Evolutionary conservation across 2,329 filamentous ascomycete species (phyloP).

Genomic region (Ophiostoma tasmaniense): DNA sequence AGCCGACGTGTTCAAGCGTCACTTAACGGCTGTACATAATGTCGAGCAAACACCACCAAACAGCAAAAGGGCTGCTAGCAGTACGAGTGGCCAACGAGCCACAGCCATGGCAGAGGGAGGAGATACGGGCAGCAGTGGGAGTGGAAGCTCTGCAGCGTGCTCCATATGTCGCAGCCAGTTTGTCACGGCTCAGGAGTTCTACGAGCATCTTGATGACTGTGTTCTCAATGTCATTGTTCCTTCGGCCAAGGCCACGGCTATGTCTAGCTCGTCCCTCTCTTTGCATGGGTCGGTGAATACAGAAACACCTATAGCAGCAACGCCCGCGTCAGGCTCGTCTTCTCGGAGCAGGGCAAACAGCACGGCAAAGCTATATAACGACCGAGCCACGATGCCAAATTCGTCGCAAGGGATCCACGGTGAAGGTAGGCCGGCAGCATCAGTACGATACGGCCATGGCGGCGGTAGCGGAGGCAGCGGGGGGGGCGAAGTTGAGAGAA

Average conservation of each 20-base stretch:
- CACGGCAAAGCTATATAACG: not conserved
- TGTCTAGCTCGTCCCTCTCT: not conserved
- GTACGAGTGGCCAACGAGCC: not conserved
- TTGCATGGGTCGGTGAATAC: not conserved
- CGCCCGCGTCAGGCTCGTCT: not conserved
- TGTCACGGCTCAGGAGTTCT: conserved; percentile 91
- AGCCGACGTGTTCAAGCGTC: conserved; percentile 91
- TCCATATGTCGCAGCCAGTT: conserved; percentile 77
- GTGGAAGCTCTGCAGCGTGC: conserved; percentile 63
- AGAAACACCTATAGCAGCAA: not conserved
- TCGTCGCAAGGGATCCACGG: not conserved
- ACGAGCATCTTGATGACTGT: conserved; percentile 85
- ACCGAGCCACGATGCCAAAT: not conserved
- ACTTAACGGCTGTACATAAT: conserved; percentile 80
- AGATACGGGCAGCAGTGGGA: conserved; percentile 43
- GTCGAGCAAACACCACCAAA: conserved; percentile 92
- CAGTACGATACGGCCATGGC: not conserved
- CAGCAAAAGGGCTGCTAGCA: conserved; percentile 61
- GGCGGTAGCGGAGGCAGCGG: not conserved
- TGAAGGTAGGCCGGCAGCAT: not conserved
- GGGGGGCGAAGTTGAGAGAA: not conserved
- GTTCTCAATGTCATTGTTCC: conserved; percentile 56
- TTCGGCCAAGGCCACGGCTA: conserved; percentile 58
- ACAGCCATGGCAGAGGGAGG: conserved; percentile 19
- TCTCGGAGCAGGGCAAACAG: not conserved